Evolutionary conservation across 2,329 filamentous ascomycete species (phyloP), one percentile per base, ranked within the genome.

Genomic region (Dactylonectria macrodidyma): DNA sequence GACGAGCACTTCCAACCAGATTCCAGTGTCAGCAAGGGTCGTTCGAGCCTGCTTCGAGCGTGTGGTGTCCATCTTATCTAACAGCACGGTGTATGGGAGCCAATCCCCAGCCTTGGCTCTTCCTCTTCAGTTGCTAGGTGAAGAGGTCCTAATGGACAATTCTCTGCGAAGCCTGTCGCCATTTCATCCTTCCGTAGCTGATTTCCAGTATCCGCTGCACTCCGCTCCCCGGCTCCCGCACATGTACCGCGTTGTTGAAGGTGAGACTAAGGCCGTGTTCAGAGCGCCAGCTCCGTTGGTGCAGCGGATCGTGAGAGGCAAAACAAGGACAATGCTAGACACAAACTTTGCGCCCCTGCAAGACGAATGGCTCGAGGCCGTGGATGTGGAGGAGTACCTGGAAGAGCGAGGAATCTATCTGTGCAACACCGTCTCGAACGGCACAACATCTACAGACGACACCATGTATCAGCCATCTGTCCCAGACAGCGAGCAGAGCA

Each of bases 351-450:
- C 38, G 5, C 30, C 30, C 3, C 46, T 68, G 1, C 66, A 68
- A 4, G 62, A 62, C 11, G 62, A 68, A 14, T 68, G 66, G 66
- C 36, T 68, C 2, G 66, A 68, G 33, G 57, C 57, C 0, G 4
- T 24, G 12, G 62, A 68, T 38, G 66, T 65, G 22, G 66, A 68
- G 19, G 66, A 68, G 46, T 68, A 68, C 16, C 33, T 68, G 10
- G 56, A 68, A 14, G 62, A 68, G 4, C 44, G 66, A 8, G 66
- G 66, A 0, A 68, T 68, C 10, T 48, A 46, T 11, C 3, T 59
- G 1, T 44, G 50, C 11, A 47, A n/a, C 2, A 54, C 19, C 19
- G 30, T 16, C 30, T 10, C 26, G 10, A 2, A 11, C 36, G 36
- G 9, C 36, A 41, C 36, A 9, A 41, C 36, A 41, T 41, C 36